Percentiles rank a stretch among this genome's conserved stretches.
These are phyloP conservation scores for Asterionellopsis glacialis DNA, from an alignment of 108 stramenopile genomes.

Conservation along the genomic window DNA sequence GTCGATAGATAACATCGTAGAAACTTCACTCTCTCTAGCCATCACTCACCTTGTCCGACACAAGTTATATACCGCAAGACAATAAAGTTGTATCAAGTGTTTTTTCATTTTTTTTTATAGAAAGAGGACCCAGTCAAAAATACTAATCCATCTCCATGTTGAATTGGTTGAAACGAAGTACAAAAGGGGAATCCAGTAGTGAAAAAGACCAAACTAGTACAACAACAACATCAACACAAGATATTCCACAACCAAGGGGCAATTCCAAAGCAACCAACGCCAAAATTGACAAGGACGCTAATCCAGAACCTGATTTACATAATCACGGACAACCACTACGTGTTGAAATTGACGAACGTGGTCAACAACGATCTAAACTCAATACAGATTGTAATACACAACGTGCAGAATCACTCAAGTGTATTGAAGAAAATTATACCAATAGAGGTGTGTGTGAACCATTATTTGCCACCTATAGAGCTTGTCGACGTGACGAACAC, in stretches of 20 bases:
- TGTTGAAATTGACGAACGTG: constrained; percentile 5
- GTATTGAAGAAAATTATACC: constrained; percentile 74
- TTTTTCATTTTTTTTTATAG: too few species aligned
- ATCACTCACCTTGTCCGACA: too few species aligned
- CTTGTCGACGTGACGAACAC: constrained; percentile 70
- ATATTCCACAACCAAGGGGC: not conserved
- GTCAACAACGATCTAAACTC: constrained; percentile 35
- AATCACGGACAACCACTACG: constrained; percentile 35
- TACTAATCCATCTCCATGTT: too few species aligned
- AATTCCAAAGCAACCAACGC: not conserved
- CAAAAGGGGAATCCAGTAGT: too few species aligned
- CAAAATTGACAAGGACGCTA: constrained; percentile 2
- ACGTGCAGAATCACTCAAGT: constrained; percentile 56
- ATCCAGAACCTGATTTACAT: constrained; percentile 14
- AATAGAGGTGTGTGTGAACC: constrained; percentile 59
- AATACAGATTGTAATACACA: constrained; percentile 65
- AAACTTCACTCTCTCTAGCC: too few species aligned
- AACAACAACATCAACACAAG: too few species aligned
- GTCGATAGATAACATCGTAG: too few species aligned
- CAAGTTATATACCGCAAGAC: too few species aligned
- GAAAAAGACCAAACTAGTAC: too few species aligned
- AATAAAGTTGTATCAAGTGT: too few species aligned
- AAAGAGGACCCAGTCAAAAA: too few species aligned
- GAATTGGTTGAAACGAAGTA: too few species aligned
- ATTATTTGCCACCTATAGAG: constrained; percentile 73